These are phyloP conservation scores for Pilaira anomala DNA, from an alignment of 192 early-diverging fungal genomes.

Conservation along the genomic window DNA sequence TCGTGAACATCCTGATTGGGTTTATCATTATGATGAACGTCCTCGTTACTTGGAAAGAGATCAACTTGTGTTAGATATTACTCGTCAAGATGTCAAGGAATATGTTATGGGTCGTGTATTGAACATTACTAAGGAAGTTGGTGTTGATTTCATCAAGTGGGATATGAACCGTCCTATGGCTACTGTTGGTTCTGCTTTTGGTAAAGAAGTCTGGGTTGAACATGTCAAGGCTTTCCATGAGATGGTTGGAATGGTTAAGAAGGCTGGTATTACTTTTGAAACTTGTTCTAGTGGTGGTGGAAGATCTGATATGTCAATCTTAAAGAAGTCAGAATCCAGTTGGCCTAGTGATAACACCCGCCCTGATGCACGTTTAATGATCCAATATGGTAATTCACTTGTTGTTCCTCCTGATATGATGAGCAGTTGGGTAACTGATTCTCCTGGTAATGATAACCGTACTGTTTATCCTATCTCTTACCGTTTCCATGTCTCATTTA, in stretches of 20 bases:
- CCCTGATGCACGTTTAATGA: slow-evolving; percentile 22
- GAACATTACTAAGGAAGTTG: background rate
- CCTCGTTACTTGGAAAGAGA: background rate
- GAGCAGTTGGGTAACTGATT: slow-evolving; percentile 24
- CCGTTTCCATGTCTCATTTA: slow-evolving; percentile 27
- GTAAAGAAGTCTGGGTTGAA: slow-evolving; percentile 11
- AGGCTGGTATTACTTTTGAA: slow-evolving; percentile 14
- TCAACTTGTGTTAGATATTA: slow-evolving; percentile 24
- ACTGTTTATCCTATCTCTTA: slow-evolving; percentile 3
- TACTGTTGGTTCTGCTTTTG: slow-evolving; percentile 3
- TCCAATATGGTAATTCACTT: slow-evolving; percentile 24
- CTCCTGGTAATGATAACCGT: background rate
- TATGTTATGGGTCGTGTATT: slow-evolving; percentile 15
- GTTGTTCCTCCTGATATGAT: slow-evolving; percentile 19
- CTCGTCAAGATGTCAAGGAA: slow-evolving; percentile 10
- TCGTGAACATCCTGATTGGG: slow-evolving; percentile 25
- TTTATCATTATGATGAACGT: slow-evolving; percentile 25
- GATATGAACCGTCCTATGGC: slow-evolving; percentile 29
- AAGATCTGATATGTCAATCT: slow-evolving; percentile 10
- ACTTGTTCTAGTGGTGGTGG: slow-evolving; percentile 29
- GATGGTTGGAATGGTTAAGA: slow-evolving; percentile 5
- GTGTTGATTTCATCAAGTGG: slow-evolving; percentile 31
- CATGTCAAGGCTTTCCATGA: slow-evolving; percentile 15
- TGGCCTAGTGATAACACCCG: slow-evolving; percentile 31
- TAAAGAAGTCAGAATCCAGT: background rate